A percentile compares a stretch with the other conserved stretches of the same genome.
Evolutionary conservation across 78 protist species (phyloP).

Genomic region (Dictyostelium capitatum): DNA sequence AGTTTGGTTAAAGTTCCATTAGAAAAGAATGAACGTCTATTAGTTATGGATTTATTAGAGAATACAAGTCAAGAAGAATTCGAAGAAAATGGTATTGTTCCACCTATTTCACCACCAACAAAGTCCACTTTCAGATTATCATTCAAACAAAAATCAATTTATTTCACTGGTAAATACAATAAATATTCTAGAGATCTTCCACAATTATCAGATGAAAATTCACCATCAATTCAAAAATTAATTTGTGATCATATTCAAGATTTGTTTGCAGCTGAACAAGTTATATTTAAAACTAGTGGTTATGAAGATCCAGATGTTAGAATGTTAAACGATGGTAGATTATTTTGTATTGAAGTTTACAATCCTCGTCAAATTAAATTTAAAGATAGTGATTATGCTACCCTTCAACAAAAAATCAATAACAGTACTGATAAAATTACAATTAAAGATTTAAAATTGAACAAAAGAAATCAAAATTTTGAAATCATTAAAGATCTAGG

Average conservation of each 20-base stretch:
- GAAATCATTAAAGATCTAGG: slow-evolving; percentile 65
- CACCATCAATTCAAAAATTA: not conserved
- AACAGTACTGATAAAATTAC: slow-evolving; percentile 15
- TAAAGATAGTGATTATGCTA: slow-evolving; percentile 30
- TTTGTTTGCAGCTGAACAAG: not conserved
- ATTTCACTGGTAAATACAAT: slow-evolving; percentile 55
- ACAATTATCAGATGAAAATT: slow-evolving; percentile 41
- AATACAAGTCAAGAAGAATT: slow-evolving; percentile 20
- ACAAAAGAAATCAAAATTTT: slow-evolving; percentile 6
- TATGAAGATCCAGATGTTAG: slow-evolving; percentile 96
- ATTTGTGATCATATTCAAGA: slow-evolving; percentile 15
- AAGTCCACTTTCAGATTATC: not conserved
- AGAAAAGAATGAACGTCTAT: too few relatives aligned
- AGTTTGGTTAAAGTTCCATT: too few relatives aligned
- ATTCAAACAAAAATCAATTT: slow-evolving; percentile 45
- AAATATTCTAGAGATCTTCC: slow-evolving; percentile 38
- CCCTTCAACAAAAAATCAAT: slow-evolving; percentile 5
- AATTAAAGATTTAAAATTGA: slow-evolving; percentile 76
- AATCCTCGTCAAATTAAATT: slow-evolving; percentile 51
- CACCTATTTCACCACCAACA: slow-evolving; percentile 15
- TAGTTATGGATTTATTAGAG: not conserved
- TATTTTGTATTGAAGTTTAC: slow-evolving; percentile 87
- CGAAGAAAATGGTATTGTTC: slow-evolving; percentile 5
- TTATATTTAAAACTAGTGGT: slow-evolving; percentile 74
- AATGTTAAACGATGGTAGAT: slow-evolving; percentile 95